Percentiles rank a stretch among this genome's conserved stretches.
Conservation (phyloP, 495 filamentous ascomycete genomes). For the Trichoderma gamsii region DNA sequence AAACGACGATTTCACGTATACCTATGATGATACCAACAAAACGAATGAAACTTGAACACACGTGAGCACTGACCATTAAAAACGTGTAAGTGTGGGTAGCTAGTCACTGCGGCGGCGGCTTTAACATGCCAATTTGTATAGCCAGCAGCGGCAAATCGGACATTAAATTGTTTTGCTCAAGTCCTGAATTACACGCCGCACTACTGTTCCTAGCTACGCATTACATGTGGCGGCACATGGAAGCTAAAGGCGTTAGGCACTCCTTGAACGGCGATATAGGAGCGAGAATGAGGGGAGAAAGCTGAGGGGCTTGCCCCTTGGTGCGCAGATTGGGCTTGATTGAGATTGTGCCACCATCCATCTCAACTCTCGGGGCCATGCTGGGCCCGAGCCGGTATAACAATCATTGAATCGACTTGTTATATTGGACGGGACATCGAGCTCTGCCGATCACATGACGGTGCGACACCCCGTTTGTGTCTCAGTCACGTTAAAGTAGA, state of each 20-base stretch:
- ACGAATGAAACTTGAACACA: background rate
- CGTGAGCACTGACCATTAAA: no score
- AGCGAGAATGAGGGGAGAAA: background rate
- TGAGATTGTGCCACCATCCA: slow-evolving; percentile 2
- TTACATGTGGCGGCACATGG: no score
- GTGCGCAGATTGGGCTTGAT: background rate
- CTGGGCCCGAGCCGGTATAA: background rate
- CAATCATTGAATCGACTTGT: background rate
- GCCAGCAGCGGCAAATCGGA: no score
- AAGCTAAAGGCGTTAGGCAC: no score
- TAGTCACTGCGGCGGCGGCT: background rate
- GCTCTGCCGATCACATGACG: background rate
- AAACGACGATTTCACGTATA: background rate
- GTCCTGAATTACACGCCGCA: no score
- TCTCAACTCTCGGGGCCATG: background rate
- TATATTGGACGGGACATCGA: background rate
- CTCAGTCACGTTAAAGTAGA: background rate
- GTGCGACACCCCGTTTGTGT: background rate
- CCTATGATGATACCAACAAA: background rate
- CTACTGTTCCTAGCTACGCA: no score
- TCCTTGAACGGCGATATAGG: background rate
- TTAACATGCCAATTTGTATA: no score
- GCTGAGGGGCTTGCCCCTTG: background rate
- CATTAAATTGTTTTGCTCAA: no score
- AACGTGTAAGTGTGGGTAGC: background rate